These are phyloP conservation scores for Starmera pachycereana DNA, from an alignment of 805 yeast species.

Conservation along the genomic window DNA sequence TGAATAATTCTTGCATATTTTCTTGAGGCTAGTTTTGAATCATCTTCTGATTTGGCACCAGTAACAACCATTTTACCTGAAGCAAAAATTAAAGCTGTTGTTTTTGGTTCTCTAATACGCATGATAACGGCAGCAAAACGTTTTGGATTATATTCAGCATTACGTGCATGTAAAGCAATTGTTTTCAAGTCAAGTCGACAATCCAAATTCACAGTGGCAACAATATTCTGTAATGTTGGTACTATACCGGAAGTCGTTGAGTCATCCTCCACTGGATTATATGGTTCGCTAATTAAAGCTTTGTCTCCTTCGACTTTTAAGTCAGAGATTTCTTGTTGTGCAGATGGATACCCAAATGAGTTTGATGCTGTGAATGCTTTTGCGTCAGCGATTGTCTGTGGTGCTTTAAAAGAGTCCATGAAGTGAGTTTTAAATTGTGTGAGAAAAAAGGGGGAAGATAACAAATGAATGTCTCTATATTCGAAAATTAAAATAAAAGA, in stretches of 20 bases:
- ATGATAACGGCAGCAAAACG: slow-evolving; percentile 99
- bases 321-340: slow-evolving; percentile 17
- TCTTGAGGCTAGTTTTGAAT: slow-evolving; percentile 94
- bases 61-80: slow-evolving; percentile 99
- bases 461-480: slow-evolving; percentile 10
- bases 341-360: slow-evolving; percentile 20
- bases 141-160: slow-evolving; percentile 96
- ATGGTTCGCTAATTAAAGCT: slow-evolving; percentile 3
- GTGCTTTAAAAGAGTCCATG: slow-evolving; percentile 20
- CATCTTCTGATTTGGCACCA: slow-evolving; percentile 98
- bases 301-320: slow-evolving; percentile 7
- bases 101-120: slow-evolving; percentile 98
- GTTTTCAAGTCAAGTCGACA: slow-evolving; percentile 94
- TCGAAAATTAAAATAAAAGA: background rate
- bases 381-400: slow-evolving; percentile 20
- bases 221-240: slow-evolving; percentile 89
- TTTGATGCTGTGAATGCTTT: slow-evolving; percentile 17
- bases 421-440: background rate
- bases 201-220: slow-evolving; percentile 94
- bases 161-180: slow-evolving; percentile 96
- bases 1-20: slow-evolving; percentile 97
- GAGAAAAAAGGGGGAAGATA: slow-evolving; percentile 2
- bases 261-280: slow-evolving; percentile 32
- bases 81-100: slow-evolving; percentile 95
- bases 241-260: slow-evolving; percentile 90